Evolutionary conservation across 73 alveolate species (phyloP).

Genomic region (Tetrahymena borealis): DNA sequence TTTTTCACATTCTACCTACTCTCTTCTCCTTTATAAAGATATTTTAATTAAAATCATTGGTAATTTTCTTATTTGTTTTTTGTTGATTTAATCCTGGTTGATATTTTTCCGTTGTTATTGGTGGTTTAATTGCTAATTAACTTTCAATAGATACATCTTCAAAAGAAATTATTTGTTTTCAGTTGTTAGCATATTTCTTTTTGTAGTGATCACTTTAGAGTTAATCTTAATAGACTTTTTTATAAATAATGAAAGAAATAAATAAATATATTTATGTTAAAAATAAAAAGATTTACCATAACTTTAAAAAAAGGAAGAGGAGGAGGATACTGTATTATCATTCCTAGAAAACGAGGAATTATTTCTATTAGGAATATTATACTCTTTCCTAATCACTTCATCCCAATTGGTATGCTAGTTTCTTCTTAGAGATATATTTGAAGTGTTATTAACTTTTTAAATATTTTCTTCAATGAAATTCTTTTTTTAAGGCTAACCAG

Average conservation of each 20-base stretch:
- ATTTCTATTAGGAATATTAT: neutral
- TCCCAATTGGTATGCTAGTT: neutral
- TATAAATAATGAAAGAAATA: neutral
- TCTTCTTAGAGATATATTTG: neutral
- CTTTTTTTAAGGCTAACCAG: neutral
- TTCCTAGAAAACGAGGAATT: neutral
- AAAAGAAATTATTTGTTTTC: neutral
- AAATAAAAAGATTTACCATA: neutral
- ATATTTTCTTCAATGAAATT: neutral
- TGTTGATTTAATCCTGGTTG: no score
- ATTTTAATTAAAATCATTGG: no score
- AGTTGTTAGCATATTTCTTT: neutral
- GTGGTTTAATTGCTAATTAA: no score
- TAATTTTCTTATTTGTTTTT: no score
- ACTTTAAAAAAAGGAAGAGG: neutral
- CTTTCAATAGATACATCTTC: no score
- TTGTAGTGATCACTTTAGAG: neutral
- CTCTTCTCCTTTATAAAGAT: no score
- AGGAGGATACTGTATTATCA: neutral
- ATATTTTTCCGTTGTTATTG: no score
- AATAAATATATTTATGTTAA: neutral
- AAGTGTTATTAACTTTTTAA: neutral
- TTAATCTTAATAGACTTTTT: neutral
- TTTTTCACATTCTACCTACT: no score
- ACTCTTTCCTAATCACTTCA: neutral